A percentile compares a stretch with the other conserved stretches of the same genome.
These are phyloP conservation scores for Sphagnum fallax DNA, from an alignment of 228 moss, liverwort and hornwort species.

Conservation along the genomic window DNA sequence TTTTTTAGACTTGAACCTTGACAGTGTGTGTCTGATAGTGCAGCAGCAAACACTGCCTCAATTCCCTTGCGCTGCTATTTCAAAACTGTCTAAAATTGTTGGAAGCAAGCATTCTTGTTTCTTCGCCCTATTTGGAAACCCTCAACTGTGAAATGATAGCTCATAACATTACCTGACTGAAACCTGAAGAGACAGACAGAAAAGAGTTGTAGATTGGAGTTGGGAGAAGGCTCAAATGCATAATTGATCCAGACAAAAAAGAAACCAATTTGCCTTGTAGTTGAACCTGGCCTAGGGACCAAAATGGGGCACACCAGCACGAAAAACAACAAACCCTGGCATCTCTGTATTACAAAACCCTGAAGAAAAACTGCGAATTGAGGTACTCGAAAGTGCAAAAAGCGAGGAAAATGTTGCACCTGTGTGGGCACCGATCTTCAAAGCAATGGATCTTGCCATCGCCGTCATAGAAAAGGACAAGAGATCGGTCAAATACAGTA, in stretches of 20 bases:
- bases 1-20: too few relatives aligned
- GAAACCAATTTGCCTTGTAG: too few relatives aligned
- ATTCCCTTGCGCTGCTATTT: neutral
- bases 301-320: too few relatives aligned
- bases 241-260: too few relatives aligned
- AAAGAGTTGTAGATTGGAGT: neutral
- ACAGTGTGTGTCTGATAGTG: too few relatives aligned
- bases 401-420: conserved; percentile 6
- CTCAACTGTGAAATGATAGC: neutral
- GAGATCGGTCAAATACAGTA: conserved; percentile 22
- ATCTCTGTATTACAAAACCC: too few relatives aligned
- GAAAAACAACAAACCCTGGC: too few relatives aligned
- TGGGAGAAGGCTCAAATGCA: too few relatives aligned
- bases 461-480: conserved; percentile 43
- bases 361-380: too few relatives aligned
- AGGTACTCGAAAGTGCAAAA: neutral
- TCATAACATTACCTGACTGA: neutral
- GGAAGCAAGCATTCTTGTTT: too few relatives aligned
- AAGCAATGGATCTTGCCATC: conserved; percentile 37
- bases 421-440: conserved; percentile 51
- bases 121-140: too few relatives aligned
- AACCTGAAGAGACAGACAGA: neutral
- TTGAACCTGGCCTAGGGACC: neutral
- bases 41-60: too few relatives aligned
- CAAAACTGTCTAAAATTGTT: neutral